Conservation (phyloP, 805 yeast species). For the Candida saitoana region DNA sequence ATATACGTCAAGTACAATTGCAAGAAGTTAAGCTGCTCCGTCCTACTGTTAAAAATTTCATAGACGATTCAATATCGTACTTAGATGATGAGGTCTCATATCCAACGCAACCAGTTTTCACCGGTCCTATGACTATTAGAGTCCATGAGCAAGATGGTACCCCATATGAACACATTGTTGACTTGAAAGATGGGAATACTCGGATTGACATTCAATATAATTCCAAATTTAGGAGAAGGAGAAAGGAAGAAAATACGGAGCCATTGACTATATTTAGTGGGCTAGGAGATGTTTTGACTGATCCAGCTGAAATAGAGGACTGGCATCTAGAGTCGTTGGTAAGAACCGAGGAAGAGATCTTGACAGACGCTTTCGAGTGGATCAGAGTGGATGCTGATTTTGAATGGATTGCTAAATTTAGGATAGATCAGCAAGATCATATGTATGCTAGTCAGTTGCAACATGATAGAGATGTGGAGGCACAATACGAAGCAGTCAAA, state of each 20-base stretch:
- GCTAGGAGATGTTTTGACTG: constrained; percentile 73
- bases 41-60: constrained; percentile 38
- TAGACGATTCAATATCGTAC: constrained; percentile 41
- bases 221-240: constrained; percentile 82
- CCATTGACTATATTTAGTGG: constrained; percentile 39
- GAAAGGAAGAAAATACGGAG: constrained; percentile 52
- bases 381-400: constrained; percentile 94
- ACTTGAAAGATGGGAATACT: constrained; percentile 77
- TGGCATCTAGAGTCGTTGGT: constrained; percentile 78
- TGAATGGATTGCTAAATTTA: constrained; percentile 88
- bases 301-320: constrained; percentile 53
- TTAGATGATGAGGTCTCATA: constrained; percentile 39
- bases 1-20: constrained; percentile 82
- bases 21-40: constrained; percentile 45
- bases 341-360: constrained; percentile 63
- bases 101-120: constrained; percentile 52
- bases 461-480: constrained; percentile 94
- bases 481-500: constrained; percentile 79
- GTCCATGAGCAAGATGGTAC: constrained; percentile 98
- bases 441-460: constrained; percentile 93
- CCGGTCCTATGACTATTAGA: constrained; percentile 95
- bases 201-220: constrained; percentile 92
- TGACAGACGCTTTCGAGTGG: constrained; percentile 95
- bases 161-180: constrained; percentile 96
- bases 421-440: constrained; percentile 85